Base-by-base conservation (phyloP, 306 rosid genomes). In the Neltuma alba region DNA sequence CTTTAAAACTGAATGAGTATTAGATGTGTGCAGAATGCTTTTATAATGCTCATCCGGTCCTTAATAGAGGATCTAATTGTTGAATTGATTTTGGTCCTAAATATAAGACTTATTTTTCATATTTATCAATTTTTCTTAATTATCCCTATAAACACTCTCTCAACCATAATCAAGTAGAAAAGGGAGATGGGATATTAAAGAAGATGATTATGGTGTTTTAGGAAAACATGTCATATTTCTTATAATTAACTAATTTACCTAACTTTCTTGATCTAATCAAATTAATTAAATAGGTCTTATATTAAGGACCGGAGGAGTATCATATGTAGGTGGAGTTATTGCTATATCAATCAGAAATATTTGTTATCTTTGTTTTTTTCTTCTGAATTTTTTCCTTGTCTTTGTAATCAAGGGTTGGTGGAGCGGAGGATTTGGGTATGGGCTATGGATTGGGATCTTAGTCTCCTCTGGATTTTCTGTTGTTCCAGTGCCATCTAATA, bases 391-490 rank as follows among this genome's bases (percentile, higher is more conserved):
- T 28, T 28, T 2, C 38, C 66, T 60, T 30, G 34, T 13, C 33
- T 57, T 25, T 27, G n/a, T 13, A 60, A 28, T 60, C 20, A 60
- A 60, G 66, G 66, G 66, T 28, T 60, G 66, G 66, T 60, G 66
- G 66, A 30, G 66, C 18, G 66, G 66, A 60, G 66, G 66, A 6
- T 60, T 60, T 60, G 66, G 66, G 7, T 60, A 60, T 60, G 66
- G 66, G 66, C 66, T 60, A 5, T 60, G 66, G 66, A 60, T 60
- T 60, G 66, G 66, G n/a, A 60, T 60, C 66, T 28, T 60, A 60
- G 66, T 60, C 10, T 37, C 66, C 37, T 60, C 66, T 1, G 66
- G 66, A 60, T 60, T 60, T 60, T 60, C 66, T 60, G 66, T 60
- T 60, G 66, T 60, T 60, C 66, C 66, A 28, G 66, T 60, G n/a